Percentiles rank a stretch among this genome's conserved stretches.
Conservation (phyloP, 106 monocot genomes). For the Xerophyta viscosa region DNA sequence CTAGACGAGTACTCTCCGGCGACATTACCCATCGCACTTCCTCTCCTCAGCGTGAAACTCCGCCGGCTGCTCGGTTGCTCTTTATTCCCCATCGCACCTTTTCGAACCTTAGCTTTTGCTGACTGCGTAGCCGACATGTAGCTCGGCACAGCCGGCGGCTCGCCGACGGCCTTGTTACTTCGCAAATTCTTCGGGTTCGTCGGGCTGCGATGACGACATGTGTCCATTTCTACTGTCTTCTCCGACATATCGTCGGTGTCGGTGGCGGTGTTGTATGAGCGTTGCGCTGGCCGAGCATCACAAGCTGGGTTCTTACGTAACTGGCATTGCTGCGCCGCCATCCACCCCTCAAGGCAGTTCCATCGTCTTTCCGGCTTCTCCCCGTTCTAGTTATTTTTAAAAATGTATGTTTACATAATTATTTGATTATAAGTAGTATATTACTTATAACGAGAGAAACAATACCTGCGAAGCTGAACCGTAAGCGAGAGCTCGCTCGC, state of each 20-base stretch:
- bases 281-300: background rate
- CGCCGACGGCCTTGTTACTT: background rate
- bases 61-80: background rate
- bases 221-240: conserved; percentile 66
- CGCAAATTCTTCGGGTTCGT: background rate
- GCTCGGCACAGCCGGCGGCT: conserved; percentile 20
- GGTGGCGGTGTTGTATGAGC: conserved; percentile 10
- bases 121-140: conserved; percentile 76
- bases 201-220: conserved; percentile 8
- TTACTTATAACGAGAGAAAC: too few species aligned
- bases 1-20: conserved; percentile 34
- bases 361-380: conserved; percentile 38
- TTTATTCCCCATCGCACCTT: background rate
- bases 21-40: background rate
- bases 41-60: conserved; percentile 3
- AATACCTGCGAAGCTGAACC: conserved; percentile 68
- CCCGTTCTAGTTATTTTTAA: background rate
- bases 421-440: too few species aligned
- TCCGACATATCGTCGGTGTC: conserved; percentile 25
- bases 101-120: conserved; percentile 43
- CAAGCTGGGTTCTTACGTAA: background rate
- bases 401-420: too few species aligned
- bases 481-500: conserved; percentile 73
- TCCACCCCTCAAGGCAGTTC: conserved; percentile 79
- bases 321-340: conserved; percentile 40